Evolutionary conservation across 345 rosid genomes (phyloP).

Genomic region (Populus simonii): DNA sequence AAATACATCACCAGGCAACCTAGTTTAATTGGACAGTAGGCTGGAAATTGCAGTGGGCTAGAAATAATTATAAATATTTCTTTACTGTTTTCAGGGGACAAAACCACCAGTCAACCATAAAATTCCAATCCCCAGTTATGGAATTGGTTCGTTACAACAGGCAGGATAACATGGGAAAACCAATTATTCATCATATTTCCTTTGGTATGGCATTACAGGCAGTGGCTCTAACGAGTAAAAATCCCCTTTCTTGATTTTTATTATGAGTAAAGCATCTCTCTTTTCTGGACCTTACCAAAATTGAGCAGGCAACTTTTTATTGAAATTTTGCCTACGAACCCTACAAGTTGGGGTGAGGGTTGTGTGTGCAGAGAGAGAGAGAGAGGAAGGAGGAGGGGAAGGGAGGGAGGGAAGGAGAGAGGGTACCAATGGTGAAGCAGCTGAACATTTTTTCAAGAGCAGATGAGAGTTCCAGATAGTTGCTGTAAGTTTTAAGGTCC

Average conservation of each 20-base stretch:
- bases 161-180: neutral
- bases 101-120: neutral
- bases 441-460: conserved; percentile 41
- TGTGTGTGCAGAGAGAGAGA: neutral
- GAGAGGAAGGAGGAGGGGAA: neutral
- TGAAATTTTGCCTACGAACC: neutral
- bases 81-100: neutral
- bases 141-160: neutral
- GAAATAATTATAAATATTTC: neutral
- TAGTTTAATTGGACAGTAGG: too few species aligned
- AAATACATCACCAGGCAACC: neutral
- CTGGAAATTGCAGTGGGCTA: neutral
- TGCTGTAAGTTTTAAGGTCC: conserved; percentile 26
- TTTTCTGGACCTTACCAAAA: neutral
- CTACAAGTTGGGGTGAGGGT: neutral
- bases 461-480: conserved; percentile 30
- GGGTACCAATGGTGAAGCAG: conserved; percentile 54
- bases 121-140: neutral
- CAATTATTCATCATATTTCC: neutral
- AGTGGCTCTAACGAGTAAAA: neutral
- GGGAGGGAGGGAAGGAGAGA: neutral
- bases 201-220: neutral
- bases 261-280: neutral
- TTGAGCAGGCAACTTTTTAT: neutral
- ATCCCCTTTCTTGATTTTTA: neutral